Percentiles rank a stretch among this genome's conserved stretches.
These are phyloP conservation scores for Hymenoscyphus occultus DNA, from an alignment of 2,329 filamentous ascomycete species.

Conservation along the genomic window DNA sequence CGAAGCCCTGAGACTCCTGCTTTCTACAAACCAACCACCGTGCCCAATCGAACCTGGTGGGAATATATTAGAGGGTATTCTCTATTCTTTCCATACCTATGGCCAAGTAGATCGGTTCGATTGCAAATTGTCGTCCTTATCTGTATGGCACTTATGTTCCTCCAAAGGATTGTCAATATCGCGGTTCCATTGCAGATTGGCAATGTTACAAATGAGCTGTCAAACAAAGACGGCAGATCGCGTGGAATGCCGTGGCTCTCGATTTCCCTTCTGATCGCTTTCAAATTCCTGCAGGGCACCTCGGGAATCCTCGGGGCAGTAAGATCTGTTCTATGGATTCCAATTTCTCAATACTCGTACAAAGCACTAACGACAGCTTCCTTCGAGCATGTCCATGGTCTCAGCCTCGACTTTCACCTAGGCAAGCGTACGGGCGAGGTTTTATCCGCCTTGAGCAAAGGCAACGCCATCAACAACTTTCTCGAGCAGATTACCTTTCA, in stretches of 20 bases:
- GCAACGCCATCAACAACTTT: conserved; percentile 93
- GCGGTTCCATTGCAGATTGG: conserved; percentile 81
- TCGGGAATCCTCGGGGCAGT: conserved; percentile 83
- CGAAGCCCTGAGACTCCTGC: conserved; percentile 57
- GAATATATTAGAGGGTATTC: conserved; percentile 92
- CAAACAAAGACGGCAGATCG: conserved; percentile 48
- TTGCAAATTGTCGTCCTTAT: conserved; percentile 77
- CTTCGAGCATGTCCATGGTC: conserved; percentile 93
- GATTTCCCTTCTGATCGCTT: conserved; percentile 74
- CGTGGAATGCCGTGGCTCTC: conserved; percentile 62
- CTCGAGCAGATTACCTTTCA: conserved; percentile 95
- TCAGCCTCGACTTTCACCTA: conserved; percentile 94
- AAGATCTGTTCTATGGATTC: conserved; percentile 87
- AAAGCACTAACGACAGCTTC: conserved; percentile 89
- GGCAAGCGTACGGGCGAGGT: conserved; percentile 97
- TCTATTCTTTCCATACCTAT: conserved; percentile 93
- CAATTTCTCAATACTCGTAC: conserved; percentile 95
- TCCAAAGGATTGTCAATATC: conserved; percentile 82
- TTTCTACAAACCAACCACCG: conserved; percentile 85
- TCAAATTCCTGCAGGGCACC: conserved; percentile 79
- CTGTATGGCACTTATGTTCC: conserved; percentile 76
- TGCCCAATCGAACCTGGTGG: conserved; percentile 89
- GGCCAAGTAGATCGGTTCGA: conserved; percentile 76
- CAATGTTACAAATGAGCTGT: conserved; percentile 71
- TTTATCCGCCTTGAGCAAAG: conserved; percentile 91